A percentile compares a stretch with the other conserved stretches of the same genome.
Evolutionary conservation across 768 basidiomycete species (phyloP).

Genomic region (Boletus sp.): DNA sequence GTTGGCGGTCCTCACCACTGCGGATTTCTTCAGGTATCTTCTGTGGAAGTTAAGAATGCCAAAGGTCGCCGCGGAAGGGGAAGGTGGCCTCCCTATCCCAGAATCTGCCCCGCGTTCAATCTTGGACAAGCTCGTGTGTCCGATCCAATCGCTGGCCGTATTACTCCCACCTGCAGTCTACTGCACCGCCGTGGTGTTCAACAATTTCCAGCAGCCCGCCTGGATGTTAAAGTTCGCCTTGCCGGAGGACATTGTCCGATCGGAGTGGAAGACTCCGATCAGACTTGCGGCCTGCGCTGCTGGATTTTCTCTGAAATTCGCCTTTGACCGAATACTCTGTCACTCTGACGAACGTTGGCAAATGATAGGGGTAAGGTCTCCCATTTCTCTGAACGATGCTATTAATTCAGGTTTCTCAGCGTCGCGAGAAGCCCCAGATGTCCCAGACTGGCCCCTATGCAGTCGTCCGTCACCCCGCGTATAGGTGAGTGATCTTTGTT

Average conservation of each 20-base stretch:
- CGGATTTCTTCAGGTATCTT: slow-evolving; percentile 21
- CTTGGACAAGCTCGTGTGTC: slow-evolving; percentile 29
- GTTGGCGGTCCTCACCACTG: slow-evolving; percentile 25
- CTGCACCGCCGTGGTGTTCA: slow-evolving; percentile 25
- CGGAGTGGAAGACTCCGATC: slow-evolving; percentile 23
- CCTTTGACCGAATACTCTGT: slow-evolving; percentile 8
- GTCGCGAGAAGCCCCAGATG: slow-evolving; percentile 30
- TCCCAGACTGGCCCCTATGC: slow-evolving; percentile 35
- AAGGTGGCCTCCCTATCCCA: slow-evolving; percentile 20
- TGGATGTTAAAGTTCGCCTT: slow-evolving; percentile 33
- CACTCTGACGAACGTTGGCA: slow-evolving; percentile 31
- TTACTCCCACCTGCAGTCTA: slow-evolving; percentile 30
- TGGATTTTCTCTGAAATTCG: slow-evolving; percentile 17
- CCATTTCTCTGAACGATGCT: background rate
- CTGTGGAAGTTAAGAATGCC: slow-evolving; percentile 7
- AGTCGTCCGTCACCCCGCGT: slow-evolving; percentile 37
- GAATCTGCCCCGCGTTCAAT: slow-evolving; percentile 12
- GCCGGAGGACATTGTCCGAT: slow-evolving; percentile 21
- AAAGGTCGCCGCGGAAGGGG: slow-evolving; percentile 2
- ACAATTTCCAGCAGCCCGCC: slow-evolving; percentile 34
- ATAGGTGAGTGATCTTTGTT: slow-evolving; percentile 25
- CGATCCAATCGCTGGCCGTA: slow-evolving; percentile 25
- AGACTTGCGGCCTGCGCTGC: slow-evolving; percentile 31
- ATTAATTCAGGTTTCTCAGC: no score
- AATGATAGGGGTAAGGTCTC: slow-evolving; percentile 31